Evolutionary conservation across 2,329 filamentous ascomycete genomes (phyloP), one percentile per base, ranked within the genome.

Genomic region (Paracamarosporium sp.): DNA sequence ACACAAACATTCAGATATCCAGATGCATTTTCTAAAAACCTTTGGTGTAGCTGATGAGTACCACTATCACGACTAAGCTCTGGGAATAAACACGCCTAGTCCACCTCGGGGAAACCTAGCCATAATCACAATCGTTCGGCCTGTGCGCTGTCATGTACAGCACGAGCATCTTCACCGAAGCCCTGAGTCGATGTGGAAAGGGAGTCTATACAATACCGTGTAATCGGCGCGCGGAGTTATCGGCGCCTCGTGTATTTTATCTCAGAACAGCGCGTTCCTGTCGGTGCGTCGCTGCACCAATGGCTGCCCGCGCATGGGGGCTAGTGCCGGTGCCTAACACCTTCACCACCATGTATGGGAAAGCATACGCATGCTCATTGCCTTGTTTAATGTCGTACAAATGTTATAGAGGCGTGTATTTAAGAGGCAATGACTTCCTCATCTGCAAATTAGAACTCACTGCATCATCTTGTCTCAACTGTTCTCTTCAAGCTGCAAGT

Each of bases 201-300:
- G 6, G 1, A 6, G 8, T 40, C 20, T 6, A 28, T 8, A 22
- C 25, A 20, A 30, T 12, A 20, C n/a, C 17, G 43, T 12, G 15
- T 9, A 8, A n/a, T 47, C 47, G 47, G 22, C 2, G 33, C 15
- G n/a, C 35, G 47, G 47, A 30, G 35, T 36, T 50, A 40, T 50
- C 47, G 47, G 47, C n/a, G 47, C 24, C 35, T 28, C 24, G 33
- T 50, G 47, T 50, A 40, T 40, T 30, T 40, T 50, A 50, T 40
- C 35, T 50, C 47, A 40, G 15, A 27, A 25, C 47, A 48, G 13
- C 12, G 12, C n/a, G 22, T 15, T 17, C 35, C 22, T 20, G n/a
- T 9, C 8, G 25, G 35, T 20, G 9, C 28, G 30, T 25, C 33
- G 15, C 13, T 27, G 22, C 31, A 36, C 45, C 45, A 48, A 48